phyloP scores from a whole-genome alignment of 768 basidiomycete genomes.

The Boletus insuetus region DNA sequence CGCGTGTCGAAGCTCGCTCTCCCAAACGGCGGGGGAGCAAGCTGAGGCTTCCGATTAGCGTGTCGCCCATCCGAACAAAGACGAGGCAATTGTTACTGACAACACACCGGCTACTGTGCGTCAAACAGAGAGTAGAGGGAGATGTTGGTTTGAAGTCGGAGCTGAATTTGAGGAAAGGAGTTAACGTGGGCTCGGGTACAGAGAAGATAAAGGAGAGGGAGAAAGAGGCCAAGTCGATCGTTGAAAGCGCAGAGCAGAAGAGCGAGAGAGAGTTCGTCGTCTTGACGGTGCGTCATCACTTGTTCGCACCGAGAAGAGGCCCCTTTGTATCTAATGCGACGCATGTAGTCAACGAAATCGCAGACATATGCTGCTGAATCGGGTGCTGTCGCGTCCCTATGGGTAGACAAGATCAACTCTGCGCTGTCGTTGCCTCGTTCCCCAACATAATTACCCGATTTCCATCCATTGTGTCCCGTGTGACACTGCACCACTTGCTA shows the following conservation, averaged over 20 bases:
- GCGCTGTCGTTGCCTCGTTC: conserved; percentile 22
- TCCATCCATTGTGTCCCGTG: not conserved
- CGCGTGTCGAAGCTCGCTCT: conserved; percentile 52
- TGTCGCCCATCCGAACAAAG: conserved; percentile 47
- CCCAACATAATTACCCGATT: not conserved
- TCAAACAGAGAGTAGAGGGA: conserved; percentile 44
- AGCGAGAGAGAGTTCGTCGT: conserved; percentile 60
- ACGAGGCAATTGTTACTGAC: conserved; percentile 57
- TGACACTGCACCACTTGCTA: not conserved
- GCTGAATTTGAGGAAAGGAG: conserved; percentile 36
- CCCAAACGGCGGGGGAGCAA: conserved; percentile 57
- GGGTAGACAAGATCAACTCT: conserved; percentile 41
- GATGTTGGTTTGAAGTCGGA: conserved; percentile 50
- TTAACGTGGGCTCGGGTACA: conserved; percentile 1
- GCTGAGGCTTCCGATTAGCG: conserved; percentile 49
- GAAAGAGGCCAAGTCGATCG: conserved; percentile 43
- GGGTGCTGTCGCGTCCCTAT: conserved; percentile 31
- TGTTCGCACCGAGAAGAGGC: not conserved
- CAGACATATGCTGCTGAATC: conserved; percentile 43
- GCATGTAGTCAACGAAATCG: conserved; percentile 44
- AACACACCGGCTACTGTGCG: conserved; percentile 51
- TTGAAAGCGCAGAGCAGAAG: conserved; percentile 50
- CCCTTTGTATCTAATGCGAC: not conserved
- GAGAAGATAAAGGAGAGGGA: conserved; percentile 41
- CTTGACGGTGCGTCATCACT: conserved; percentile 46